Evolutionary conservation across 1,284 basidiomycete genomes (phyloP).

Genomic region (Cerrena zonata): DNA sequence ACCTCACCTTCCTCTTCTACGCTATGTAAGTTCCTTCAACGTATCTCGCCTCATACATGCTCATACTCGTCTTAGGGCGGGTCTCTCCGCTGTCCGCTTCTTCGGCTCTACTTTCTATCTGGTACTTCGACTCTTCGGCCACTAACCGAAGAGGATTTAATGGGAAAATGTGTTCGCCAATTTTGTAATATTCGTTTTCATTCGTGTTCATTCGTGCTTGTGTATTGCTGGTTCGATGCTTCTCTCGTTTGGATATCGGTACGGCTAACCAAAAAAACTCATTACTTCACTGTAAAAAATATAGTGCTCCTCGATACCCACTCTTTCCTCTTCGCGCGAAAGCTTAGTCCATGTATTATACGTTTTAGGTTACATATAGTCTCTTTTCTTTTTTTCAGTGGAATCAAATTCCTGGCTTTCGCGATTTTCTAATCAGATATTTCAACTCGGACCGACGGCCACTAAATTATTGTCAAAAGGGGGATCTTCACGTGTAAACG

Average conservation of each 20-base stretch:
- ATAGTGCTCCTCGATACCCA: background rate
- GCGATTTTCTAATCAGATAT: too few species aligned
- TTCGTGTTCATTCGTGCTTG: background rate
- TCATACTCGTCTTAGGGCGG: constrained; percentile 51
- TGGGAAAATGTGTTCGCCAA: background rate
- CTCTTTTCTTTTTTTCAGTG: too few species aligned
- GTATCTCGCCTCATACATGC: constrained; percentile 1
- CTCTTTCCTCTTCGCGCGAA: background rate
- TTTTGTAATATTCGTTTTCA: background rate
- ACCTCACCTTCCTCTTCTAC: constrained; percentile 77
- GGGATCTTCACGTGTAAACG: background rate
- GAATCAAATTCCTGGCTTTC: too few species aligned
- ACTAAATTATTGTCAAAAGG: too few species aligned
- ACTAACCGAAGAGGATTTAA: background rate
- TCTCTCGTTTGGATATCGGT: background rate
- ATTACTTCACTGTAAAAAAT: too few species aligned
- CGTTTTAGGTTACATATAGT: too few species aligned
- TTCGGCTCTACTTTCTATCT: constrained; percentile 73
- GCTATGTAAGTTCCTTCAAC: constrained; percentile 54
- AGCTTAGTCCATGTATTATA: background rate
- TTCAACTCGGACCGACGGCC: too few species aligned
- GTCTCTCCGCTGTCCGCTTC: constrained; percentile 74
- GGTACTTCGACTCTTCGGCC: constrained; percentile 64
- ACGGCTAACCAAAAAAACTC: background rate
- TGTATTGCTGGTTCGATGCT: constrained; percentile 1